phyloP scores from a whole-genome alignment of 192 early-diverging fungal species.

The Linnemannia elongata region DNA sequence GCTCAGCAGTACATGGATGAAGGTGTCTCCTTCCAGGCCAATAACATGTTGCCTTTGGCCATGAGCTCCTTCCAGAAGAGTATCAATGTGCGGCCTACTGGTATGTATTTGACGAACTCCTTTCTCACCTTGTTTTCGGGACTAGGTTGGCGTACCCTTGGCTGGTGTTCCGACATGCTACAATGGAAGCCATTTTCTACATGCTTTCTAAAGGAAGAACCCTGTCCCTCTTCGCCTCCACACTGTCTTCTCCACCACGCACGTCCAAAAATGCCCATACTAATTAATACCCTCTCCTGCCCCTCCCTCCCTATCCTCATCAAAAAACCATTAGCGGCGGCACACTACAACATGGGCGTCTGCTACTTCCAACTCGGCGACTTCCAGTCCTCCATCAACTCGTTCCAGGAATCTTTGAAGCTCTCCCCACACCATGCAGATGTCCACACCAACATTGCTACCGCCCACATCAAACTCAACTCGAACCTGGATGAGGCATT shows the following conservation, averaged over 20 bases:
- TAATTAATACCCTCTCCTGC: not conserved
- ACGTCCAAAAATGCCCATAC: not conserved
- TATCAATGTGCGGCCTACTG: slow-evolving; percentile 52
- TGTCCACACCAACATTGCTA: slow-evolving; percentile 52
- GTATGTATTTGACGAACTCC: slow-evolving; percentile 4
- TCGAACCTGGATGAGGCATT: slow-evolving; percentile 34
- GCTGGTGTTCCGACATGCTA: too few relatives aligned
- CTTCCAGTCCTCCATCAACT: slow-evolving; percentile 51
- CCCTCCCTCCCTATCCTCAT: not conserved
- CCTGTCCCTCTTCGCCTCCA: too few relatives aligned
- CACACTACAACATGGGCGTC: slow-evolving; percentile 57
- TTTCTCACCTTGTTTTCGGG: not conserved
- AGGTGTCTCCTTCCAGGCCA: slow-evolving; percentile 41
- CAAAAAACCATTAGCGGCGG: slow-evolving; percentile 24
- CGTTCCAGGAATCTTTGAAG: slow-evolving; percentile 52
- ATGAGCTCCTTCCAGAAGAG: slow-evolving; percentile 56
- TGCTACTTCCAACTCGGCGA: slow-evolving; percentile 51
- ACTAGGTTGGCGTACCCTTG: too few relatives aligned
- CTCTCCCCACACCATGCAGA: slow-evolving; percentile 45
- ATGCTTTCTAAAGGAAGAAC: not conserved
- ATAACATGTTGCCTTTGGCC: slow-evolving; percentile 49
- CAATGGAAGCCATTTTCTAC: not conserved
- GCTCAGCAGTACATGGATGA: slow-evolving; percentile 54
- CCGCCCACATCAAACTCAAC: slow-evolving; percentile 45
- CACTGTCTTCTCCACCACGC: too few relatives aligned